phyloP scores from a whole-genome alignment of 2,329 filamentous ascomycete species.

The Fusarium sp. region DNA sequence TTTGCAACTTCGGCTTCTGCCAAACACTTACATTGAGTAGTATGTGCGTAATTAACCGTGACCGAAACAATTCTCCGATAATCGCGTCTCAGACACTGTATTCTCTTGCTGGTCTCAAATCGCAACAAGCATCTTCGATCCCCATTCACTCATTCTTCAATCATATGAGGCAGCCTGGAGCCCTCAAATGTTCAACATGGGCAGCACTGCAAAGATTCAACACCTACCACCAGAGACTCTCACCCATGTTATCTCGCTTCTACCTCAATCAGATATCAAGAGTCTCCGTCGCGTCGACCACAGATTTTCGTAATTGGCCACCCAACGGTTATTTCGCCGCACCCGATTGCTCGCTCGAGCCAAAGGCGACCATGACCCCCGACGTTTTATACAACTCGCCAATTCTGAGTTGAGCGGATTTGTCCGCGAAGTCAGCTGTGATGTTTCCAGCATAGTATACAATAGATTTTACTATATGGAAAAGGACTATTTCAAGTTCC shows the following conservation, averaged over 20 bases:
- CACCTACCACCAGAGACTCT: not conserved
- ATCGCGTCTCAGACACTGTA: too few relatives aligned
- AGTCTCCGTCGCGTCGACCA: not conserved
- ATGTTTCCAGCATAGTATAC: not conserved
- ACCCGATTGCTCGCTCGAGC: not conserved
- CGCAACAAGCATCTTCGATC: not conserved
- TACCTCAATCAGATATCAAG: not conserved
- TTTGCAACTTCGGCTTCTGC: not conserved
- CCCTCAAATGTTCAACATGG: not conserved
- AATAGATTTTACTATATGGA: not conserved
- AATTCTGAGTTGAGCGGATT: not conserved
- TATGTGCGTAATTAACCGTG: not conserved
- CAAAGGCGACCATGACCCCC: not conserved
- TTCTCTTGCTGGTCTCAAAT: not conserved
- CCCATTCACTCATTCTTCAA: not conserved
- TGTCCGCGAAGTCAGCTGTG: not conserved
- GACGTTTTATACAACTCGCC: not conserved
- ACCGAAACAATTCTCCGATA: not conserved
- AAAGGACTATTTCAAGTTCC: not conserved
- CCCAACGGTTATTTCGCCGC: not conserved
- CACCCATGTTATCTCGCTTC: not conserved
- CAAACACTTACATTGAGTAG: not conserved
- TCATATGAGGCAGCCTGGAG: not conserved
- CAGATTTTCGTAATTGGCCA: not conserved
- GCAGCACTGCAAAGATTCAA: not conserved